These are phyloP conservation scores for Atalantia buxifolia DNA, from an alignment of 345 rosid genomes.

Conservation along the genomic window DNA sequence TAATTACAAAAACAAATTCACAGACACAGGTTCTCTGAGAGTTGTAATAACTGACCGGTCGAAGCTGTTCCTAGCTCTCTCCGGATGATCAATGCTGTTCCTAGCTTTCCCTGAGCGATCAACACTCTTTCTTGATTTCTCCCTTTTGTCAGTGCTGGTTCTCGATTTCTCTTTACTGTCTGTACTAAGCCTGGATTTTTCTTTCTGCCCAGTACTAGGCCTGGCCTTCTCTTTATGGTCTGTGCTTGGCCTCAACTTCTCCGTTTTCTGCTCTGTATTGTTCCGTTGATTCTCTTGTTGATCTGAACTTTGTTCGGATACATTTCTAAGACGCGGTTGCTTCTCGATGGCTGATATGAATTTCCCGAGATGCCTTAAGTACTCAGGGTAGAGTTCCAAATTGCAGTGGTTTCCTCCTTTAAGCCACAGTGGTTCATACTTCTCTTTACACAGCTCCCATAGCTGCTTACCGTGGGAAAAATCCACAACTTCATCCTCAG, in stretches of 20 bases:
- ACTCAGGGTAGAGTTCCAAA: slow-evolving; percentile 76
- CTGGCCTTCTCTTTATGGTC: slow-evolving; percentile 40
- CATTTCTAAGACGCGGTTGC: slow-evolving; percentile 31
- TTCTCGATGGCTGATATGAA: slow-evolving; percentile 77
- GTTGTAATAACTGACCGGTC: slow-evolving; percentile 49
- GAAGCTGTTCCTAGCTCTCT: slow-evolving; percentile 73
- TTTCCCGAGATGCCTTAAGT: slow-evolving; percentile 67
- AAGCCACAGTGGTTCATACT: slow-evolving; percentile 91
- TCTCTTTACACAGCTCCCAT: slow-evolving; percentile 78
- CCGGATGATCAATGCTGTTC: slow-evolving; percentile 61
- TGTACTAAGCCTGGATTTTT: slow-evolving; percentile 55
- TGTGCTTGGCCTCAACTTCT: slow-evolving; percentile 33
- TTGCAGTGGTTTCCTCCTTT: slow-evolving; percentile 82
- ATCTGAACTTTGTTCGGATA: slow-evolving; percentile 23
- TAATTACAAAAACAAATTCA: not conserved
- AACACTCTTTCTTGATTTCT: slow-evolving; percentile 53
- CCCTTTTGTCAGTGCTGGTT: slow-evolving; percentile 44
- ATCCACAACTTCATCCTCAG: slow-evolving; percentile 76
- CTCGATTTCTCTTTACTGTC: slow-evolving; percentile 43
- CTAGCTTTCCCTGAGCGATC: slow-evolving; percentile 49
- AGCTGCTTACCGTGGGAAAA: slow-evolving; percentile 84
- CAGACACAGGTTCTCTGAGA: not conserved
- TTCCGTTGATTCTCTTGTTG: slow-evolving; percentile 18
- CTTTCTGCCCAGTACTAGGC: slow-evolving; percentile 41
- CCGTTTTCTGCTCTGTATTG: slow-evolving; percentile 9